phyloP scores from a whole-genome alignment of 345 rosid species.

The Atalantia buxifolia region DNA sequence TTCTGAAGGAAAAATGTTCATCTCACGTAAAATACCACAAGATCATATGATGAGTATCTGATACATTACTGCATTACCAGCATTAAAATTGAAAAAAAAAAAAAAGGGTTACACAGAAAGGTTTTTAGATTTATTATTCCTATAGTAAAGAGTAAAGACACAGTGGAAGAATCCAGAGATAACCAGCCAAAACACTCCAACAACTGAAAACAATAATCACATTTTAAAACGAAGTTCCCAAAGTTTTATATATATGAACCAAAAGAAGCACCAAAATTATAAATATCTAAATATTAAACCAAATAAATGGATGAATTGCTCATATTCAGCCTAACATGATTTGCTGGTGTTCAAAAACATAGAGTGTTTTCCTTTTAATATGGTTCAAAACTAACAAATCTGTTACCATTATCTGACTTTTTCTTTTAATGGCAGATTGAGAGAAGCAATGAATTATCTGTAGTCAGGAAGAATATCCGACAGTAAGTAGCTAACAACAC shows the following conservation, averaged over 20 bases:
- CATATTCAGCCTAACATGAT: background rate
- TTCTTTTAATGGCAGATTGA: background rate
- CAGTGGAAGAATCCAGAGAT: background rate
- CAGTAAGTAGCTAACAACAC: background rate
- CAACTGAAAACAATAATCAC: background rate
- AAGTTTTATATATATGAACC: background rate
- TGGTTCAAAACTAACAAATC: slow-evolving; percentile 1
- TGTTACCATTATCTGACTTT: background rate
- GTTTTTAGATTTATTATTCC: background rate
- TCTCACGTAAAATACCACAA: background rate
- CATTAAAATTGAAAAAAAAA: background rate
- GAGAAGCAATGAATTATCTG: background rate
- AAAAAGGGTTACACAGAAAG: background rate
- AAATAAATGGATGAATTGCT: background rate
- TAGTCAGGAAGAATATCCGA: background rate
- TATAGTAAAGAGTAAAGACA: background rate
- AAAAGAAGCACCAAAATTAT: background rate
- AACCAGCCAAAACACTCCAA: background rate
- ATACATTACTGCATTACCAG: background rate
- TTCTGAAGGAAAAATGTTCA: background rate
- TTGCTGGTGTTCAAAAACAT: background rate
- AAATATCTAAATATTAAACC: background rate
- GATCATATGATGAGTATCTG: background rate
- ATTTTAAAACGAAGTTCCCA: background rate
- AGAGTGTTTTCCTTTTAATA: background rate